Evolutionary conservation across 2,329 filamentous ascomycete genomes (phyloP).

Genomic region (Diplocarpon rosae): DNA sequence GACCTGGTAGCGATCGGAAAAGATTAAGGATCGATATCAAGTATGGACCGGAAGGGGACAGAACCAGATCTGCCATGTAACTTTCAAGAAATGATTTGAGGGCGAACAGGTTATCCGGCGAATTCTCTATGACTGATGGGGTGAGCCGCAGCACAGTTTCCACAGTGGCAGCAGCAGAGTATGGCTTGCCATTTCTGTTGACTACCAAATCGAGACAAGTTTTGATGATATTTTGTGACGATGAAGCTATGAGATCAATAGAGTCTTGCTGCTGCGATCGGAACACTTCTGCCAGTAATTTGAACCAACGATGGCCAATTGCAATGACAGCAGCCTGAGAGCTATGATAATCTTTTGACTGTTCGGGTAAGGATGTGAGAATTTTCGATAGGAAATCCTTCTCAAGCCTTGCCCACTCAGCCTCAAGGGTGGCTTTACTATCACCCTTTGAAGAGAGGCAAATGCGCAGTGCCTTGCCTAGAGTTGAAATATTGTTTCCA

Average conservation of each 20-base stretch:
- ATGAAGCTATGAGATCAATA: slow-evolving; percentile 8
- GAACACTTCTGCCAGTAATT: slow-evolving; percentile 27
- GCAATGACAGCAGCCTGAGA: slow-evolving; percentile 60
- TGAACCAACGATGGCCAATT: slow-evolving; percentile 57
- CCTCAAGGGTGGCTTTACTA: slow-evolving; percentile 37
- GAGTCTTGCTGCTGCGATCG: slow-evolving; percentile 15
- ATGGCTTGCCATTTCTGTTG: slow-evolving; percentile 52
- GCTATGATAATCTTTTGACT: slow-evolving; percentile 62
- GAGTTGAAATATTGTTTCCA: slow-evolving; percentile 8
- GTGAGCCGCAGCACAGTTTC: slow-evolving; percentile 38
- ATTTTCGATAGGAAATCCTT: slow-evolving; percentile 53
- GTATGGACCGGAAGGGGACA: slow-evolving; percentile 56
- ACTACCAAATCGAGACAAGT: slow-evolving; percentile 37
- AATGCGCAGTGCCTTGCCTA: slow-evolving; percentile 36
- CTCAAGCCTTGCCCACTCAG: slow-evolving; percentile 54
- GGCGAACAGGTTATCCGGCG: slow-evolving; percentile 33
- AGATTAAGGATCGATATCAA: slow-evolving; percentile 55
- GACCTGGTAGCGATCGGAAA: slow-evolving; percentile 35
- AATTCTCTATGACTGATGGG: slow-evolving; percentile 30
- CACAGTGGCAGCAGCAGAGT: slow-evolving; percentile 50
- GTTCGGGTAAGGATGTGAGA: slow-evolving; percentile 66
- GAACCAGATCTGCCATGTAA: slow-evolving; percentile 46
- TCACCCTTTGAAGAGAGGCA: slow-evolving; percentile 32
- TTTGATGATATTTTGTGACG: slow-evolving; percentile 17
- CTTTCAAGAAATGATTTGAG: slow-evolving; percentile 41